These are phyloP conservation scores for Nakataea oryzae DNA, from an alignment of 2,329 filamentous ascomycete genomes.

Conservation along the genomic window DNA sequence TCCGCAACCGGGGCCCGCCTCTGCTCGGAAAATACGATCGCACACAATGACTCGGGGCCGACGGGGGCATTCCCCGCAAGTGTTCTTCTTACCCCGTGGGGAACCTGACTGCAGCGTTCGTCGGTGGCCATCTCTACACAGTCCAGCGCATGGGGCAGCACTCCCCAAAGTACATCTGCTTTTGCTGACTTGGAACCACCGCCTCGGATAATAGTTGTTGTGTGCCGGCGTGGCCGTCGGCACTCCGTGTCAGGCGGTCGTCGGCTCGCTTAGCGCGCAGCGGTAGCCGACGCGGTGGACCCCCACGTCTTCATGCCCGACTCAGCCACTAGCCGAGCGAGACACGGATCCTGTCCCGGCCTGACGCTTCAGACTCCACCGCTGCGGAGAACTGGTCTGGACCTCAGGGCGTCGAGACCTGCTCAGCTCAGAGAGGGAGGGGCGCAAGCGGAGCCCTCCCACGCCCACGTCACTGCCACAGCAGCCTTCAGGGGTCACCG, in stretches of 20 bases:
- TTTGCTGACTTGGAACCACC: neutral
- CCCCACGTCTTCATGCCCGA: neutral
- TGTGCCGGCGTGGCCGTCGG: neutral
- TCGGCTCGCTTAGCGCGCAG: neutral
- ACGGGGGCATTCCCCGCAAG: no score
- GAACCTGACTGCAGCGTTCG: neutral
- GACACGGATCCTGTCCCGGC: neutral
- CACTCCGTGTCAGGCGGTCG: neutral
- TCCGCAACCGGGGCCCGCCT: neutral
- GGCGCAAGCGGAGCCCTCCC: neutral
- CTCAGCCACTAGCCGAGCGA: neutral
- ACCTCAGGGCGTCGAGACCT: neutral
- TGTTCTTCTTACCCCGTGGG: neutral
- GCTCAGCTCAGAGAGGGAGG: neutral
- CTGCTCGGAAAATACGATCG: neutral
- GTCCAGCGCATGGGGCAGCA: neutral
- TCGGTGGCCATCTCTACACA: no score
- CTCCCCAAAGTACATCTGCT: neutral
- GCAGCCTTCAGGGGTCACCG: neutral
- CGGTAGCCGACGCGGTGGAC: neutral
- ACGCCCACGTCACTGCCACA: neutral
- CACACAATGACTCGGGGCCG: neutral
- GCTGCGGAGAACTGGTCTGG: neutral
- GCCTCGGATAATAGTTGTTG: neutral
- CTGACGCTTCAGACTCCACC: neutral